Base-by-base conservation (phyloP, 371 early-diverging fungal species). In the Saksenaea oblongispora region DNA sequence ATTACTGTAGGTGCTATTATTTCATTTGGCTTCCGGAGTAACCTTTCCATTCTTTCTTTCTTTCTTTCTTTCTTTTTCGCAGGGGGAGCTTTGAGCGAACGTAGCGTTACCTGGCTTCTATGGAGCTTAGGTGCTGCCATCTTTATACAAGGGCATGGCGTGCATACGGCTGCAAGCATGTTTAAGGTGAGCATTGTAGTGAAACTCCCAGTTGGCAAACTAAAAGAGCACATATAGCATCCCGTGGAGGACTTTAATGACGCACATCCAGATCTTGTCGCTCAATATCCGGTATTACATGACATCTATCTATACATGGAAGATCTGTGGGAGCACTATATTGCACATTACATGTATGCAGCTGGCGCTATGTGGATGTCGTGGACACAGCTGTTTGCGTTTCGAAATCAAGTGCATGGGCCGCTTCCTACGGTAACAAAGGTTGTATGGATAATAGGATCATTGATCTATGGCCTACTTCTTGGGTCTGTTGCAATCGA, bases 291-390 rank as follows among this genome's bases (percentile, higher is more conserved):
- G 9, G 73, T 67, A 0, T 56, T 84, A 17, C 65, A 76, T 14
- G 68, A 78, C 18, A 84, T 84, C 18, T 86, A 86, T 47, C 59
- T 73, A 26, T 66, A 84, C 34, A 86, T 86, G 75, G 67, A 75
- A 54, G 72, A 80, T 54, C 58, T 73, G 13, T 86, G 84, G 84
- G 87, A 86, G 28, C 87, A 86, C 47, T 70, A 67, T 18, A 75
- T 82, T 56, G 84, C 83, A 0, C 87, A 86, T 70, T 86, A 86
- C 58, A 77, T 86, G 73, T 86, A 86, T 68, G 87, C 84, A 9
- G 66, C 71, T 5, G 86, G 86, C 4, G 86, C 79, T 0, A 63
- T 84, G 71, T 76, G 80, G 31, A 86, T 86, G 86, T 73, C 76
- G 1, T 86, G 86, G 86, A 78, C 66, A 26, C 84, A 84, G 59